Conservation (phyloP, 305 asterid genomes). For the Petunia hybrid region DNA sequence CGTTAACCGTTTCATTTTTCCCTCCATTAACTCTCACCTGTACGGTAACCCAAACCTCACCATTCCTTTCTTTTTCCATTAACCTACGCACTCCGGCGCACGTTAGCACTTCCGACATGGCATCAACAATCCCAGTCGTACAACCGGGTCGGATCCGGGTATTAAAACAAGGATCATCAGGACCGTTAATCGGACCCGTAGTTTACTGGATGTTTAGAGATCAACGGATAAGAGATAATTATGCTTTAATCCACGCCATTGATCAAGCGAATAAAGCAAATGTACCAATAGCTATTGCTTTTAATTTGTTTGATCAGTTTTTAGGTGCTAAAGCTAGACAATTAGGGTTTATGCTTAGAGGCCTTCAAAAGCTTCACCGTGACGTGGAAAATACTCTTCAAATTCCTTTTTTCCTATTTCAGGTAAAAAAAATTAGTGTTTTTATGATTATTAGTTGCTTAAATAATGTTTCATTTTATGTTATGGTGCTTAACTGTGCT, state of each 20-base stretch:
- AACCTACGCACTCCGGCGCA: constrained; percentile 29
- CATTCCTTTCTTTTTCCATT: background rate
- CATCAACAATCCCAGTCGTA: constrained; percentile 53
- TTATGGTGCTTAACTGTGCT: too few relatives aligned
- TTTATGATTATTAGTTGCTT: too few relatives aligned
- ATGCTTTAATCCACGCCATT: constrained; percentile 97
- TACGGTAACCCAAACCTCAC: background rate
- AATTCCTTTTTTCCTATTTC: constrained; percentile 82
- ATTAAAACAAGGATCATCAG: constrained; percentile 49
- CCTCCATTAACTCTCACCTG: constrained; percentile 61
- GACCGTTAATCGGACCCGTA: constrained; percentile 66
- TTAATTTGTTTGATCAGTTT: constrained; percentile 80
- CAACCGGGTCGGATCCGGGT: constrained; percentile 80
- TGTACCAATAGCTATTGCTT: constrained; percentile 83
- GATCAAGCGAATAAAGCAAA: constrained; percentile 72
- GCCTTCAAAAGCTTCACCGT: constrained; percentile 60
- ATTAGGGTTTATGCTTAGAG: constrained; percentile 92
- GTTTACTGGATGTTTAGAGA: constrained; percentile 99
- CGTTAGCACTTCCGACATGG: constrained; percentile 42
- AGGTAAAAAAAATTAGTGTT: constrained; percentile 45
- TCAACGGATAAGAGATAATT: constrained; percentile 88
- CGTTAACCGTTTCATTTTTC: constrained; percentile 54
- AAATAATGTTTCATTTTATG: too few relatives aligned
- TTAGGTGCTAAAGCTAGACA: constrained; percentile 95
- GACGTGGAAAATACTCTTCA: constrained; percentile 54